Percentiles rank a stretch among this genome's conserved stretches.
phyloP scores from a whole-genome alignment of 768 basidiomycete genomes.

The Chalciporus chontae region DNA sequence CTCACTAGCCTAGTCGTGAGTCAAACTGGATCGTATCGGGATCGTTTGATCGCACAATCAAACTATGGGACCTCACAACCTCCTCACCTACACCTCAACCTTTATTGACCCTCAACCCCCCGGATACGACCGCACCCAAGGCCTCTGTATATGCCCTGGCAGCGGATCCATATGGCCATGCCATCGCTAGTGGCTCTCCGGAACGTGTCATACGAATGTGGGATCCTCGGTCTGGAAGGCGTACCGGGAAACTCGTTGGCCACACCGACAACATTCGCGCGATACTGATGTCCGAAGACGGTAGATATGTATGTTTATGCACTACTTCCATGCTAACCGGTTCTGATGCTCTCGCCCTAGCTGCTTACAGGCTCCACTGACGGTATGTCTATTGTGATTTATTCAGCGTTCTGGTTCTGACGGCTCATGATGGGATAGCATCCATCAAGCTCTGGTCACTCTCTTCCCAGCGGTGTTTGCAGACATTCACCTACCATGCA shows the following conservation, averaged over 20 bases:
- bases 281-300: constrained; percentile 85
- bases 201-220: constrained; percentile 89
- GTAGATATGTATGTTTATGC: constrained; percentile 68
- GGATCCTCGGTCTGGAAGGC: constrained; percentile 86
- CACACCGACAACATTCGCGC: constrained; percentile 97
- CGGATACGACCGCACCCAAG: constrained; percentile 64
- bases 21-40: constrained; percentile 90
- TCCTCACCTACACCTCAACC: constrained; percentile 42
- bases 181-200: constrained; percentile 86
- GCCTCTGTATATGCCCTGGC: constrained; percentile 77
- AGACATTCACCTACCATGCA: constrained; percentile 94
- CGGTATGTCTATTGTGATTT: constrained; percentile 30
- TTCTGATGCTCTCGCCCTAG: constrained; percentile 34
- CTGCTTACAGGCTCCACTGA: constrained; percentile 85
- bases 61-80: constrained; percentile 84
- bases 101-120: constrained; percentile 61
- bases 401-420: background rate
- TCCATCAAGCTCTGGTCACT: constrained; percentile 96
- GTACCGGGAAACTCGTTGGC: constrained; percentile 83
- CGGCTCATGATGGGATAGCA: constrained; percentile 34
- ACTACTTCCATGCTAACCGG: constrained; percentile 4
- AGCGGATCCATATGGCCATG: constrained; percentile 72
- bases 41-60: constrained; percentile 91
- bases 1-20: constrained; percentile 50
- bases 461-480: constrained; percentile 80